Base-by-base conservation (phyloP, 2,329 filamentous ascomycete genomes). In the Botrytis fabae region DNA sequence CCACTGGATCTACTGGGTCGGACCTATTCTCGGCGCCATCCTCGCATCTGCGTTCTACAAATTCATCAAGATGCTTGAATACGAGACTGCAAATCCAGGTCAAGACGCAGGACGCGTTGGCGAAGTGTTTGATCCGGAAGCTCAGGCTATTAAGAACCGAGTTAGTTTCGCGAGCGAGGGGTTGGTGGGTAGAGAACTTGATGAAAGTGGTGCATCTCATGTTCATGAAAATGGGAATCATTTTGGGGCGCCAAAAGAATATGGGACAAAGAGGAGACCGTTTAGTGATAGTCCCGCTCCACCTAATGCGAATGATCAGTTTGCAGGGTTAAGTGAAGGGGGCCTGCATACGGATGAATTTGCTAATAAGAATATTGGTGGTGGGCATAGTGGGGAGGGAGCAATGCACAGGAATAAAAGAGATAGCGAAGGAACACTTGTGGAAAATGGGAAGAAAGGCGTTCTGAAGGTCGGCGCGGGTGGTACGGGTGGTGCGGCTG, bases 1-100 rank as follows among this genome's bases (percentile, higher is more conserved):
- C 73, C 84, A 86, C 76, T 86, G 85, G 85, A 85, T 86, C 70
- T 86, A 86, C 76, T 77, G 76, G 84, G 74, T 88, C 6, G 87
- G 86, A 0, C 87, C 87, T 1, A 79, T 84, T 16, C 81, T 88
- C 72, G 87, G 87, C 0, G 75, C 85, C 0, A 71, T 86, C 16
- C 78, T 89, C 25, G 86, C 87, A 0, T 84, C 81, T n/a, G 82
- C 68, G 20, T 83, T 87, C 60, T 89, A 87, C 80, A 82, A 82
- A 71, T 75, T 85, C 20, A 81, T 89, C 74, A 86, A 86, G 78
- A 78, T 81, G 64, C 81, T 88, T 42, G 83, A 88, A 73, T 89
- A 88, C 79, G 80, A 85, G 75, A 85, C 46, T 87, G 86, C 76
- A 9, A 78, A 78, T 22, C 77, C 77, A 51, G 76, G 86, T 12